Percentiles rank a stretch among this genome's conserved stretches.
phyloP scores from a whole-genome alignment of 495 filamentous ascomycete species.

The Xylaria flabelliformis region DNA sequence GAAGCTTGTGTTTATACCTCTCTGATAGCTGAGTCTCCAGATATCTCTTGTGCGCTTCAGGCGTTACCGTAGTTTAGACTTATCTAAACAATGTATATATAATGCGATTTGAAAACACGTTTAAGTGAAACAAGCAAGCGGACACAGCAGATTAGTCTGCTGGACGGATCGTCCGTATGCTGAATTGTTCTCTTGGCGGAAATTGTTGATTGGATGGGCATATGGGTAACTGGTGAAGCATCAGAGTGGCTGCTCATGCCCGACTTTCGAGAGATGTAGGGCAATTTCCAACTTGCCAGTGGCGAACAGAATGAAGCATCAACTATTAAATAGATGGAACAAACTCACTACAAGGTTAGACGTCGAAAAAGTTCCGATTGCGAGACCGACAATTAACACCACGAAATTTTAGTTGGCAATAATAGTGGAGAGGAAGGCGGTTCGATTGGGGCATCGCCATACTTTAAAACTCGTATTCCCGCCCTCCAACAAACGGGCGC shows the following conservation, averaged over 20 bases:
- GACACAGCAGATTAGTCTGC: background rate
- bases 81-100: background rate
- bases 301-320: too few relatives aligned
- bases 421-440: background rate
- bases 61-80: background rate
- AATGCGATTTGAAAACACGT: background rate
- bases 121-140: background rate
- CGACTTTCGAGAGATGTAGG: background rate
- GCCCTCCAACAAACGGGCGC: slow-evolving; percentile 5
- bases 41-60: background rate
- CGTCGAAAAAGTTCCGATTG: background rate
- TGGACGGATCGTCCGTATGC: too few relatives aligned
- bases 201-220: background rate
- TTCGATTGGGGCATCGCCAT: slow-evolving; percentile 7
- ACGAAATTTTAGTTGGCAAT: background rate
- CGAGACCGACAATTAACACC: background rate
- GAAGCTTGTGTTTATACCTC: background rate
- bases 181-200: background rate
- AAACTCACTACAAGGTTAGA: background rate
- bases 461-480: slow-evolving; percentile 21
- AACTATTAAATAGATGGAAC: background rate
- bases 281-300: background rate
- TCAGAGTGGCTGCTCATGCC: background rate
- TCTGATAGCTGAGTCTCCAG: background rate
- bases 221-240: background rate